Conservation (phyloP, 1,284 basidiomycete species). For the Trichosporon sp. region DNA sequence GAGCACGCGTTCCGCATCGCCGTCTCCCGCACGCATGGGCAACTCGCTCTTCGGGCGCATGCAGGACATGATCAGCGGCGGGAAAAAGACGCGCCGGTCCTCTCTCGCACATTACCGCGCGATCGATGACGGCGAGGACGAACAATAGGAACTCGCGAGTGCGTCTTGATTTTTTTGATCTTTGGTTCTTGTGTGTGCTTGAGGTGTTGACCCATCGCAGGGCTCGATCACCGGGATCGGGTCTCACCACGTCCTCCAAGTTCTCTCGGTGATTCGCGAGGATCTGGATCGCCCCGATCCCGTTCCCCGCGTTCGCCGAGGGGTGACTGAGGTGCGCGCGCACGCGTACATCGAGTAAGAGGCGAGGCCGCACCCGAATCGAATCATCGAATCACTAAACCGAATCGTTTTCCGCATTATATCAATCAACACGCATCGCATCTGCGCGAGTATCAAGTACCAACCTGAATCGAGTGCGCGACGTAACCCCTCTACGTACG, state of each 20-base stretch:
- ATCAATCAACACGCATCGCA: constrained; percentile 1
- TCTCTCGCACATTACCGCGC: constrained; percentile 61
- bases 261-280: constrained; percentile 1
- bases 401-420: constrained; percentile 2
- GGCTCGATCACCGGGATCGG: constrained; percentile 19
- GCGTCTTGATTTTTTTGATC: constrained; percentile 29
- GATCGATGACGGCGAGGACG: constrained; percentile 57
- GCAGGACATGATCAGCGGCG: constrained; percentile 62
- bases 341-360: background rate
- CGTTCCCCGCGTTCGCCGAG: background rate
- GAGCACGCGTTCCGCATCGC: constrained; percentile 39
- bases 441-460: background rate
- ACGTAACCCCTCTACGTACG: too few relatives aligned
- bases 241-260: constrained; percentile 14
- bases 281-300: background rate
- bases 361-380: background rate
- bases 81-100: constrained; percentile 42
- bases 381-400: background rate
- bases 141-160: constrained; percentile 72
- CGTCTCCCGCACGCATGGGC: constrained; percentile 32
- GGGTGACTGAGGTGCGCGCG: constrained; percentile 8
- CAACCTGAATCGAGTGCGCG: background rate
- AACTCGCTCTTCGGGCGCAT: constrained; percentile 48
- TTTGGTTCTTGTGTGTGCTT: background rate
- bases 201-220: background rate